Evolutionary conservation across 75 land plant species (phyloP).

Genomic region (Pinus albicaulis): DNA sequence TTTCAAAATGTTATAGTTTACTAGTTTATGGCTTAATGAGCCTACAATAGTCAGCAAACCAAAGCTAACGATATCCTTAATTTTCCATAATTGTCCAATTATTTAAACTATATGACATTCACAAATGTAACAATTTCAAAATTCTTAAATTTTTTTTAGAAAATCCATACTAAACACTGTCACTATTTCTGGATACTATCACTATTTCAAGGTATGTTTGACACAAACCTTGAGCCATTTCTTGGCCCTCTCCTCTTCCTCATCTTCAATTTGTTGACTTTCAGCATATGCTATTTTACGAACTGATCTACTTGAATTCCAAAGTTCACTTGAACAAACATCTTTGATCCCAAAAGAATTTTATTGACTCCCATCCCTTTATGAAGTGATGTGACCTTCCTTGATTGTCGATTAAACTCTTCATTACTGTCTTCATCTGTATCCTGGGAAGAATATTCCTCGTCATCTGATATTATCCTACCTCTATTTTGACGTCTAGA

Average conservation of each 20-base stretch:
- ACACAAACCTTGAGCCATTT: constrained; percentile 44
- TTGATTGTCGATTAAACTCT: constrained; percentile 35
- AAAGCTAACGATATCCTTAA: too few relatives aligned
- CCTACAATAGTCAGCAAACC: too few relatives aligned
- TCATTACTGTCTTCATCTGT: constrained; percentile 67
- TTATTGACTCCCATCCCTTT: constrained; percentile 23
- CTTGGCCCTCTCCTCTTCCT: constrained; percentile 62
- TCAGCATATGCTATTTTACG: constrained; percentile 98
- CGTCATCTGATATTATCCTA: constrained; percentile 46
- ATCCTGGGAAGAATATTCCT: constrained; percentile 52
- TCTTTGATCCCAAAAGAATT: constrained; percentile 7
- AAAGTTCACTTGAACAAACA: constrained; percentile 49
- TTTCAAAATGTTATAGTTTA: too few relatives aligned
- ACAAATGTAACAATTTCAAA: constrained; percentile 1
- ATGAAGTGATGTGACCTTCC: constrained; percentile 22
- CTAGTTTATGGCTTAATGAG: too few relatives aligned
- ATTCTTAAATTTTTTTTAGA: too few relatives aligned
- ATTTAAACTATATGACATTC: not conserved
- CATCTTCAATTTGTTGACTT: constrained; percentile 90
- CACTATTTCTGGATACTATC: not conserved
- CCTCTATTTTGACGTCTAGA: constrained; percentile 40
- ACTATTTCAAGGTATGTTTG: not conserved
- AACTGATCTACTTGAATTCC: constrained; percentile 75
- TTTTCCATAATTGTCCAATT: too few relatives aligned
- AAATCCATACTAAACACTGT: not conserved